A percentile compares a stretch with the other conserved stretches of the same genome.
These are phyloP conservation scores for Boletus pseudopeckii DNA, from an alignment of 768 basidiomycete species.

Conservation along the genomic window DNA sequence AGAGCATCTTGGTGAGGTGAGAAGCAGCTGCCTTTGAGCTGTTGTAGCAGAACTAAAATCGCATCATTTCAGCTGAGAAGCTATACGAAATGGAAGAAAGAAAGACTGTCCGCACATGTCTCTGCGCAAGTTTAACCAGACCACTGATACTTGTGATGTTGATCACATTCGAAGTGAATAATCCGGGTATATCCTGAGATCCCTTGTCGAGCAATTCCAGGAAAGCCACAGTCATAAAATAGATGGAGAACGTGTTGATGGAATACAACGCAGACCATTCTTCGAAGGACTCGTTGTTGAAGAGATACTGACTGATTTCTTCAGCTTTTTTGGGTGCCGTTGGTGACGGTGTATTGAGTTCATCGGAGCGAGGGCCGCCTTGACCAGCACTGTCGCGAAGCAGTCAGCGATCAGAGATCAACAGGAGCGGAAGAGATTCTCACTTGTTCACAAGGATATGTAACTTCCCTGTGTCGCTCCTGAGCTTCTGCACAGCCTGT, in stretches of 20 bases:
- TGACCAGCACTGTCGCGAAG: slow-evolving; percentile 61
- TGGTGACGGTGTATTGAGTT: slow-evolving; percentile 53
- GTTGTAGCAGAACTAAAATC: slow-evolving; percentile 71
- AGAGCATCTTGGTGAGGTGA: slow-evolving; percentile 72
- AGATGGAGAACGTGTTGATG: slow-evolving; percentile 74
- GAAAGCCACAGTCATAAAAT: slow-evolving; percentile 75
- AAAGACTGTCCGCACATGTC: slow-evolving; percentile 55
- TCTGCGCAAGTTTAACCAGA: slow-evolving; percentile 63
- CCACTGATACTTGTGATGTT: slow-evolving; percentile 82
- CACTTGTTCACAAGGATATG: slow-evolving; percentile 86
- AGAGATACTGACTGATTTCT: slow-evolving; percentile 64
- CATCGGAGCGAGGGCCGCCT: slow-evolving; percentile 57
- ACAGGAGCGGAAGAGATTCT: slow-evolving; percentile 10
- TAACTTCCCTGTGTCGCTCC: slow-evolving; percentile 53
- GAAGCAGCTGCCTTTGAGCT: slow-evolving; percentile 75
- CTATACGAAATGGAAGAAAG: neutral
- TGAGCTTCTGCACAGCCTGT: slow-evolving; percentile 42
- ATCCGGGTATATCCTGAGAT: slow-evolving; percentile 53
- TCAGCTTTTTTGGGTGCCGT: slow-evolving; percentile 63
- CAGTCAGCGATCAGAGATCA: neutral
- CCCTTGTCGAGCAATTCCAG: slow-evolving; percentile 73
- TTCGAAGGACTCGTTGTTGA: slow-evolving; percentile 61
- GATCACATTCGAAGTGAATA: slow-evolving; percentile 64
- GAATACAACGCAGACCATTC: slow-evolving; percentile 60
- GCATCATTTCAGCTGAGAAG: neutral